Evolutionary conservation across 2,329 filamentous ascomycete genomes (phyloP), one percentile per base, ranked within the genome.

Genomic region (Penicillium janthinellum): DNA sequence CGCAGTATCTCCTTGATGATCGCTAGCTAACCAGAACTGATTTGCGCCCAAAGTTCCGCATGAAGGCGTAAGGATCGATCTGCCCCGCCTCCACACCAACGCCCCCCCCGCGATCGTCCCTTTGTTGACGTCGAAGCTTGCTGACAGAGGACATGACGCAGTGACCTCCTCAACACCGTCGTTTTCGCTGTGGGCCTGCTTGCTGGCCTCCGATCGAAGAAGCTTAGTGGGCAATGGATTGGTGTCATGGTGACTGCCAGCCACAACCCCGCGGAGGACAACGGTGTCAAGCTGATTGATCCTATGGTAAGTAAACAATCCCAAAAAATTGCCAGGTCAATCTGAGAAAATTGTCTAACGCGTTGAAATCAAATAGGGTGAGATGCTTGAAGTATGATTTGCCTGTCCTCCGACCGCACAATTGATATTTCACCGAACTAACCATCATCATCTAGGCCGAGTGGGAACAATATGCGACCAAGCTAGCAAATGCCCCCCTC

Each of bases 181-280:
- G 87, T 96, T 68, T 97, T 94, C 79, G 89, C 93, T 49, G 93
- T 97, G 66, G 95, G 94, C 54, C 86, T 99, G 62, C 86, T 97
- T 59, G 91, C 95, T 35, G 88, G 90, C 58, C 85, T 98, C 54
- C 90, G 95, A 64, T 97, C 92, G 66, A 90, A 92, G 75, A 96
- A 95, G 79, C 86, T 96, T 69, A 89, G 89, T 75, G 90, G 92
- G 65, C 91, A 96, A 81, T 90, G 91, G 70, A 96, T 99, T 72
- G 95, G 95, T 72, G 89, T 99, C 67, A 96, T 96, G 92, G 90
- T 96, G 76, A 96, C 92, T 44, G 92, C 92, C 63, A 96, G 91
- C 72, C 92, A 96, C 83, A 96, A 96, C 79, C 91, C 91, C 17
- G 89, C 92, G 37, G 84, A 87, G 69, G 92, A 96, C 79, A 96